A percentile compares a stretch with the other conserved stretches of the same genome.
phyloP scores from a whole-genome alignment of 768 basidiomycete species.

The Tulasnella sp. region DNA sequence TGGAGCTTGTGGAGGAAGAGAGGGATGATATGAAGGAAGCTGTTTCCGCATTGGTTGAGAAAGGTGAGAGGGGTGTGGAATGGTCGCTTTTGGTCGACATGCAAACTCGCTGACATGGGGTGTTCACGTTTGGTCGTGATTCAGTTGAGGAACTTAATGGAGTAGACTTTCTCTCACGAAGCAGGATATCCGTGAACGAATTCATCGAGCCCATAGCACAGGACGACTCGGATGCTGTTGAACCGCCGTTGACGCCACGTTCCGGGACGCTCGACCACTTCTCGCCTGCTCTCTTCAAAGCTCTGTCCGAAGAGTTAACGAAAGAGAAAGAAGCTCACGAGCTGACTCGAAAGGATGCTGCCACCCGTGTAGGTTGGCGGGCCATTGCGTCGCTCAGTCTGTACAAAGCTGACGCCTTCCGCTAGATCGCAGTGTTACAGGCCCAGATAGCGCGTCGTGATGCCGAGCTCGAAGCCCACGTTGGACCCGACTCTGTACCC shows the following conservation, averaged over 20 bases:
- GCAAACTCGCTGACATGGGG: not conserved
- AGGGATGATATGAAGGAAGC: conserved; percentile 22
- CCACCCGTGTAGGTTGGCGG: not conserved
- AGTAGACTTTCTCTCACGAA: conserved; percentile 17
- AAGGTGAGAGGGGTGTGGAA: conserved; percentile 12
- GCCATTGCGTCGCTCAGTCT: not conserved
- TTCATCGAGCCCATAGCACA: not conserved
- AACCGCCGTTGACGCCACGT: not conserved
- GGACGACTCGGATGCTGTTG: not conserved
- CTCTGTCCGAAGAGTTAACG: conserved; percentile 1
- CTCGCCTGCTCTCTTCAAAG: conserved; percentile 2
- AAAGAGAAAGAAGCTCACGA: conserved; percentile 16
- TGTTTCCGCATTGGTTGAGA: conserved; percentile 13
- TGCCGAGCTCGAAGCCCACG: conserved; percentile 7
- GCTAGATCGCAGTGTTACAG: conserved; percentile 16
- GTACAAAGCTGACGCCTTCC: not conserved
- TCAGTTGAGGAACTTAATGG: conserved; percentile 22
- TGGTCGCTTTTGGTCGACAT: not conserved
- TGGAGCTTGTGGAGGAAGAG: conserved; percentile 6
- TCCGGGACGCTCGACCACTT: not conserved
- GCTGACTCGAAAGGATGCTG: conserved; percentile 17
- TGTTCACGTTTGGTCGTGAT: not conserved
- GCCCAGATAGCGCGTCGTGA: conserved; percentile 22
- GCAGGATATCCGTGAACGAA: not conserved
- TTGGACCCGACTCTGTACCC: not conserved